Percentiles rank a stretch among this genome's conserved stretches.
Conservation (phyloP, 2,329 filamentous ascomycete species). For the Neopestalotiopsis sp. region DNA sequence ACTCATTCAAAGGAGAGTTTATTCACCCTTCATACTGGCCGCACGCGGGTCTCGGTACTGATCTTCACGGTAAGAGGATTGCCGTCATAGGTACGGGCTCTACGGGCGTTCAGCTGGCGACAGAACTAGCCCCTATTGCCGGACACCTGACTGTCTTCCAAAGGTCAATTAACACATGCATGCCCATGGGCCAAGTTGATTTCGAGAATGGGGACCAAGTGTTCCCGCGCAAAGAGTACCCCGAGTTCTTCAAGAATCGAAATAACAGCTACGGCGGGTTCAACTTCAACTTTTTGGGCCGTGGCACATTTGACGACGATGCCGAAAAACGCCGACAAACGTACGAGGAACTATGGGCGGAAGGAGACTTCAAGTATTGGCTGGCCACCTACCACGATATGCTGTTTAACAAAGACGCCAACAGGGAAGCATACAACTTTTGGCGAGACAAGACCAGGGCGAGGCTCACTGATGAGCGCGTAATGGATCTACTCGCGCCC, state of each 20-base stretch:
- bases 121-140: slow-evolving; percentile 31
- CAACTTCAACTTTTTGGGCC: slow-evolving; percentile 58
- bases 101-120: slow-evolving; percentile 38
- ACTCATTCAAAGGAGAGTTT: slow-evolving; percentile 33
- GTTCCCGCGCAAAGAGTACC: slow-evolving; percentile 50
- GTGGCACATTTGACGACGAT: slow-evolving; percentile 58
- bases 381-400: slow-evolving; percentile 58
- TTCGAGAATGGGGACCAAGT: slow-evolving; percentile 32
- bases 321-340: slow-evolving; percentile 40
- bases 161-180: slow-evolving; percentile 32
- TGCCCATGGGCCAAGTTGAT: slow-evolving; percentile 36
- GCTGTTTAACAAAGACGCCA: slow-evolving; percentile 49
- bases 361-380: slow-evolving; percentile 60
- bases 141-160: slow-evolving; percentile 31
- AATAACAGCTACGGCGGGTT: slow-evolving; percentile 63
- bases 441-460: slow-evolving; percentile 55
- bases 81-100: slow-evolving; percentile 38
- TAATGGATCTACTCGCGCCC: slow-evolving; percentile 56
- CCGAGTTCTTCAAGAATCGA: slow-evolving; percentile 56
- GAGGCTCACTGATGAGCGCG: slow-evolving; percentile 53
- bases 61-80: slow-evolving; percentile 31
- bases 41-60: slow-evolving; percentile 40
- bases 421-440: slow-evolving; percentile 58
- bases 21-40: slow-evolving; percentile 36
- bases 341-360: slow-evolving; percentile 43